Base-by-base conservation (phyloP, 768 basidiomycete species). In the Mycena latifolia region DNA sequence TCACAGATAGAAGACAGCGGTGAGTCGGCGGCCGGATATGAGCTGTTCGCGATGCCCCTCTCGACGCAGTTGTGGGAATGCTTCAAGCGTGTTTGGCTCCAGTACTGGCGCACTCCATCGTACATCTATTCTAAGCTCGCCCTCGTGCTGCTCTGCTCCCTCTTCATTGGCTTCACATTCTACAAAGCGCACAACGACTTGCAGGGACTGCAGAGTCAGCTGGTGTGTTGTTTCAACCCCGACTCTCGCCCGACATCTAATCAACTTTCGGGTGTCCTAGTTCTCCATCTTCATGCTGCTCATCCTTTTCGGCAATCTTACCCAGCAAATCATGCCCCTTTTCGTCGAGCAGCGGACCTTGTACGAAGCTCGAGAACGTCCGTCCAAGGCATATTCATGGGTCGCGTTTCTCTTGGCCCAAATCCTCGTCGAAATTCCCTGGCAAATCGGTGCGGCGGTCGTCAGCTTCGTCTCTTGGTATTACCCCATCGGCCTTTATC, bases 321-420 rank as follows among this genome's bases (percentile, higher is more conserved):
- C 72, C 10, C 77, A 81, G 55, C 80, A 80, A 60, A 75, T 80
- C 41, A 77, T 78, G 73, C 78, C 78, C 35, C 77, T 75, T 56
- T 80, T 78, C 64, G 73, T 80, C 62, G 71, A 68, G 25, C 73
- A 78, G 37, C 77, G 79, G 11, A 54, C 71, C 6, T 67, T 81
- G 12, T 79, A 77, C 60, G 75, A 76, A 46, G 77, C 73, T 2
- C 78, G 79, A 33, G 79, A 80, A 68, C 71, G 73, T 70, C 67
- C 0, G n/a, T n/a, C n/a, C n/a, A n/a, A n/a, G n/a, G n/a, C n/a
- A n/a, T n/a, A n/a, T n/a, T n/a, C n/a, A n/a, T 80, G 78, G 78
- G 48, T 69, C 7, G 71, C 74, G 18, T 74, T 76, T 65, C 75
- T 79, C 70, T 31, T 79, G 27, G 73, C 76, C 28, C 78, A 80